A percentile compares a stretch with the other conserved stretches of the same genome.
Evolutionary conservation across 805 yeast genomes (phyloP).

Genomic region (Teunomyces pallodes): DNA sequence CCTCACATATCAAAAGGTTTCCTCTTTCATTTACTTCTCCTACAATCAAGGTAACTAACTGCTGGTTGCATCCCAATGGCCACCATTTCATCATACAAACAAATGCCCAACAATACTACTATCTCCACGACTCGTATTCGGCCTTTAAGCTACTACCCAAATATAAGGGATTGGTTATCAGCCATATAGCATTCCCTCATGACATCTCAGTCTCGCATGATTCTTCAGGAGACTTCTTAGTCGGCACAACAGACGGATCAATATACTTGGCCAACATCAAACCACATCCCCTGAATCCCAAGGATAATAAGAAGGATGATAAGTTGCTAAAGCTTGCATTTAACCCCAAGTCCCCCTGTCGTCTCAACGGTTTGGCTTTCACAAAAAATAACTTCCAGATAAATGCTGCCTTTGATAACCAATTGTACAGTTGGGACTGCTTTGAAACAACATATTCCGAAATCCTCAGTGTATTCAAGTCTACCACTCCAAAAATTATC

Average conservation of each 20-base stretch:
- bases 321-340: conserved; percentile 29
- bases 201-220: conserved; percentile 3
- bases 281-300: conserved; percentile 23
- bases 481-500: conserved; percentile 11
- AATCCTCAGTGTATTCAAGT: conserved; percentile 26
- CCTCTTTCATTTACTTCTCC: conserved; percentile 16
- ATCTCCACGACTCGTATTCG: conserved; percentile 29
- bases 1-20: conserved; percentile 28
- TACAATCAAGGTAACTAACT: conserved; percentile 17
- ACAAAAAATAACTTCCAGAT: conserved; percentile 20
- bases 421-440: conserved; percentile 31
- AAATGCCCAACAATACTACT: conserved; percentile 22
- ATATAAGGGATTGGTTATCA: conserved; percentile 28
- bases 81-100: conserved; percentile 30
- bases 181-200: conserved; percentile 22
- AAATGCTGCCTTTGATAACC: conserved; percentile 18
- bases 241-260: conserved; percentile 28
- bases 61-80: conserved; percentile 42
- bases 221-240: conserved; percentile 30
- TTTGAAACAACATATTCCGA: conserved; percentile 30
- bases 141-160: conserved; percentile 32
- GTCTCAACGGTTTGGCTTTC: conserved; percentile 7
- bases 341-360: conserved; percentile 9
- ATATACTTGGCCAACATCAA: conserved; percentile 27
- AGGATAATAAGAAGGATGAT: conserved; percentile 35